These are phyloP conservation scores for Solanum tarijense DNA, from an alignment of 257 asterid genomes.

Conservation along the genomic window DNA sequence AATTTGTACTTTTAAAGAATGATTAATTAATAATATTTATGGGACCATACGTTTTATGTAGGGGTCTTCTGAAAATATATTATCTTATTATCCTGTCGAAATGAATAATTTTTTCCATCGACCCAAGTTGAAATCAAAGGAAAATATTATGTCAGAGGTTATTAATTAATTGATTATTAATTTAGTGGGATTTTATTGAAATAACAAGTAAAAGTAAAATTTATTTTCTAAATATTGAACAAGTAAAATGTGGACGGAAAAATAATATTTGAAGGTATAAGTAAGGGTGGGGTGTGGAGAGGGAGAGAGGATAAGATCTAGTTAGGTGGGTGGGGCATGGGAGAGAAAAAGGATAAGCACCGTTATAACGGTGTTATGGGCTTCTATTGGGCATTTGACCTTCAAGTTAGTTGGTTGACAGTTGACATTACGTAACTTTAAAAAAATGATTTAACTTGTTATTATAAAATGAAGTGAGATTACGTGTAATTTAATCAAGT, in stretches of 20 bases:
- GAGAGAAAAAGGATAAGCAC: slow-evolving; percentile 30
- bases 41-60: too few species aligned
- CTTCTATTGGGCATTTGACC: not conserved
- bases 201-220: too few species aligned
- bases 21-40: too few species aligned
- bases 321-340: slow-evolving; percentile 7
- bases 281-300: not conserved
- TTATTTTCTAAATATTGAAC: too few species aligned
- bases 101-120: not conserved
- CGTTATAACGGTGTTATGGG: slow-evolving; percentile 12
- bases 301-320: not conserved
- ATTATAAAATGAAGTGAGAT: not conserved
- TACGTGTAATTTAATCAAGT: not conserved
- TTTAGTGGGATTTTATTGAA: too few species aligned
- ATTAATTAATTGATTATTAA: too few species aligned
- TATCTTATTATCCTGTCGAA: too few species aligned
- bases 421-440: not conserved
- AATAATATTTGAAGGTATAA: not conserved
- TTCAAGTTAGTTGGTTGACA: not conserved
- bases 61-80: too few species aligned
- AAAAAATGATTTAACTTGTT: not conserved
- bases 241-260: too few species aligned
- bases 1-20: too few species aligned
- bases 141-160: too few species aligned
- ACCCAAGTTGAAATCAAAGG: not conserved